Conservation (phyloP, 1,284 basidiomycete species). For the Laetiporus sulphureus region DNA sequence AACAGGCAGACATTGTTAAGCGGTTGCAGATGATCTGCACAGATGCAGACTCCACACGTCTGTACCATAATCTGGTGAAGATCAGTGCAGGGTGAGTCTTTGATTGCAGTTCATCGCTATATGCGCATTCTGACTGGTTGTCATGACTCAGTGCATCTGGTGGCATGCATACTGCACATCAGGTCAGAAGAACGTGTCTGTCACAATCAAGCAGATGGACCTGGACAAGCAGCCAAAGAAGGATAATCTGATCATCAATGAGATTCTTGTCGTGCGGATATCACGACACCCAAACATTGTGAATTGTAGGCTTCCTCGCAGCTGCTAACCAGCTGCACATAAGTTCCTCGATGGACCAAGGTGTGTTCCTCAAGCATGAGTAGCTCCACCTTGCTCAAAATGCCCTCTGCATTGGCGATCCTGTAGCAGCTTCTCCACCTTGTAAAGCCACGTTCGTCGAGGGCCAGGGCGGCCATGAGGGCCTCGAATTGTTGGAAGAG, state of each 20-base stretch:
- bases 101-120: constrained; percentile 4
- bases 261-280: constrained; percentile 97
- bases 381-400: no score
- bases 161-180: constrained; percentile 97
- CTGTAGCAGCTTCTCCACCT: no score
- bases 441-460: no score
- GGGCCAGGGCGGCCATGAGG: no score
- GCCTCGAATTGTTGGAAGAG: no score
- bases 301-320: no score
- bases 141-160: constrained; percentile 77
- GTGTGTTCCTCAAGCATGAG: no score
- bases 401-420: no score
- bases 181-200: constrained; percentile 87
- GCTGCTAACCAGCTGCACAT: no score
- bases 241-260: constrained; percentile 99
- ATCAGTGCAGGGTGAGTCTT: constrained; percentile 89
- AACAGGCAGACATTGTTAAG: constrained; percentile 87
- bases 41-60: constrained; percentile 91
- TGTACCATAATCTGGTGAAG: constrained; percentile 92
- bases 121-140: constrained; percentile 1
- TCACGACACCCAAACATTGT: constrained; percentile 92
- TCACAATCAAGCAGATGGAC: constrained; percentile 99
- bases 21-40: constrained; percentile 93
- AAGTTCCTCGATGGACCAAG: no score
- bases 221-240: constrained; percentile 99